These are phyloP conservation scores for Vitrella brassicaformis DNA, from an alignment of 73 alveolate genomes.

Conservation along the genomic window DNA sequence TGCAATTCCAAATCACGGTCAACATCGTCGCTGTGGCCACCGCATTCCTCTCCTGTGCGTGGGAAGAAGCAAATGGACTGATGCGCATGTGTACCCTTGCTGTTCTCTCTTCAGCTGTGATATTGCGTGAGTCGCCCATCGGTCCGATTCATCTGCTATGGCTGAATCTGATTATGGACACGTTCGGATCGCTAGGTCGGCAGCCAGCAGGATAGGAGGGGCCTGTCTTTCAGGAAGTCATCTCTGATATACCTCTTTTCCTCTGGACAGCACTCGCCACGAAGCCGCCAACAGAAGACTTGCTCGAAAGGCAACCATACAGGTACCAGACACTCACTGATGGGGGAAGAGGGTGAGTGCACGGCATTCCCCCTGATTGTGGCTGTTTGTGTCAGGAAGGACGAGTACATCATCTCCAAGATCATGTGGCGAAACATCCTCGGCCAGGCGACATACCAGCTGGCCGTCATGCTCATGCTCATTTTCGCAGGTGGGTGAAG, in stretches of 20 bases:
- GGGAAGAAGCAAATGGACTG: not conserved
- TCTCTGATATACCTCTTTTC: conserved; percentile 2
- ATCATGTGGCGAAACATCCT: conserved; percentile 74
- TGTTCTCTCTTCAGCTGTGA: not conserved
- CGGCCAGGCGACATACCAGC: conserved; percentile 56
- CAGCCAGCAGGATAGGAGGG: not conserved
- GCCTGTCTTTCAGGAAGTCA: conserved; percentile 12
- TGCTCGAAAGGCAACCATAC: conserved; percentile 69
- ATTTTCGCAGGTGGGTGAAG: not conserved
- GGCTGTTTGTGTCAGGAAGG: conserved; percentile 59
- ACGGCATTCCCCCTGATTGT: conserved; percentile 60
- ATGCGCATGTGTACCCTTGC: not conserved
- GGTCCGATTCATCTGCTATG: conserved; percentile 74
- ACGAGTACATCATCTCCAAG: conserved; percentile 46
- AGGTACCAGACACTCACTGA: conserved; percentile 60
- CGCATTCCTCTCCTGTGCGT: conserved; percentile 19
- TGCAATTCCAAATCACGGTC: conserved; percentile 73
- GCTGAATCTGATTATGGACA: conserved; percentile 76
- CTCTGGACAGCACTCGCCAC: conserved; percentile 69
- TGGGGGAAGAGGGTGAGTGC: conserved; percentile 27
- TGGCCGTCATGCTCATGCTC: conserved; percentile 33
- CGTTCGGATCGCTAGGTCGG: not conserved
- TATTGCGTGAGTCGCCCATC: conserved; percentile 38
- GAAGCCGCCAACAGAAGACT: conserved; percentile 74
- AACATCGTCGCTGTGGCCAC: conserved; percentile 71